Evolutionary conservation across 192 early-diverging fungal species (phyloP).

Genomic region (Umbelopsis isabellina): DNA sequence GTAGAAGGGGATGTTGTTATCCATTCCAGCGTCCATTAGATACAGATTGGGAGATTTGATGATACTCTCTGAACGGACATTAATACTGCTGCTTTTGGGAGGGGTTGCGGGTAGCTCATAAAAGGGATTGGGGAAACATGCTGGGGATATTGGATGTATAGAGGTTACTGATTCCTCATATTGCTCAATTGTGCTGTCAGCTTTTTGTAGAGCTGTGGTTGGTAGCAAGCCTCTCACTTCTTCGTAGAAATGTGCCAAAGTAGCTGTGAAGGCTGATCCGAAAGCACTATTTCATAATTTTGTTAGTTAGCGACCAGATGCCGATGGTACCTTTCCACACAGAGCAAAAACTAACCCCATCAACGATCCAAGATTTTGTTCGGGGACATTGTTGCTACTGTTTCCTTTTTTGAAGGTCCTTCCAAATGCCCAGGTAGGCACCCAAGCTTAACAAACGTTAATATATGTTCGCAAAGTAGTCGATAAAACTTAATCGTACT

Average conservation of each 20-base stretch:
- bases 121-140: constrained; percentile 70
- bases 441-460: constrained; percentile 54
- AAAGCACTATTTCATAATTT: constrained; percentile 31
- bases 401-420: constrained; percentile 68
- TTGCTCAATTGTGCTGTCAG: constrained; percentile 47
- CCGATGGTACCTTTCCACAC: not conserved
- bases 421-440: constrained; percentile 81
- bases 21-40: constrained; percentile 78
- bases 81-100: constrained; percentile 20
- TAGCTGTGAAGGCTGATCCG: constrained; percentile 57
- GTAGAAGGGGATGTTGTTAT: constrained; percentile 83
- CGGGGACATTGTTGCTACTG: constrained; percentile 62
- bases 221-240: constrained; percentile 48
- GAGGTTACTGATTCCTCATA: constrained; percentile 55
- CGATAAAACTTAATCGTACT: not conserved
- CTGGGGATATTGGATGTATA: constrained; percentile 69
- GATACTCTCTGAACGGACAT: constrained; percentile 36
- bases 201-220: constrained; percentile 33
- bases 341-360: constrained; percentile 52
- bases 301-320: not conserved
- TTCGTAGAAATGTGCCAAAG: constrained; percentile 52
- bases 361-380: constrained; percentile 67
- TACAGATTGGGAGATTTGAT: constrained; percentile 47
- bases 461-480: not conserved
- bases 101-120: constrained; percentile 49